Base-by-base conservation (phyloP, 1,284 basidiomycete genomes). In the Ustanciosporium gigantosporum region DNA sequence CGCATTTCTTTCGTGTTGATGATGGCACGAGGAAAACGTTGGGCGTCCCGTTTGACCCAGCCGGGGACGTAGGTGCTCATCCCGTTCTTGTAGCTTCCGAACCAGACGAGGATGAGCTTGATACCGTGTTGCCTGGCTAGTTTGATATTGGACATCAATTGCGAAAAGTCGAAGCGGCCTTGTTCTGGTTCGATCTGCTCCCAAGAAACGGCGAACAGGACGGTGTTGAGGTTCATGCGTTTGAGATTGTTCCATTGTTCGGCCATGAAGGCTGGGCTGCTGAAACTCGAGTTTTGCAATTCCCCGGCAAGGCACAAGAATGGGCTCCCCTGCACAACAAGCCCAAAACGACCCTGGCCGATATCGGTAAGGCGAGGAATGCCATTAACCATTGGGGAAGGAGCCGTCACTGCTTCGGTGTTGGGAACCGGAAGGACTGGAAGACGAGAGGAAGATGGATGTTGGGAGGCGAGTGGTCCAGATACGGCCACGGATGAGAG, bases 41-140 rank as follows among this genome's bases (percentile, higher is more conserved):
- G 20, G 7, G 38, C 7, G 23, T 41, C 38, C 15, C 13, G 13
- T 17, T 41, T 41, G 7, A 41, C 38, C 38, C 38, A 41, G 32
- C 25, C 20, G 19, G 38, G 38, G 20, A 41, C 38, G 23, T 41
- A 41, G 16, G 38, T 41, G 23, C 38, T 41, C 38, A 41, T 13
- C 4, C 38, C 38, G 32, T 41, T 41, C 17, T 41, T 41, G 16
- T 41, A 41, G 32, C 21, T 41, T 11, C 38, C 38, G 32, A 41
- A 41, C 38, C 38, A 41, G 25, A 41, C 3, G 20, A 41, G 23
- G 11, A 41, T 17, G 13, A 41, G 23, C 15, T 27, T 11, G 13
- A 41, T 3, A 17, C 23, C 19, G 6, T 27, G 23, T n/a, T 11
- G 20, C 13, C 38, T 11, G 4, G 38, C 38, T 11, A n/a, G 11